Base-by-base conservation (phyloP, 2,329 filamentous ascomycete species). In the Fusarium sp. region DNA sequence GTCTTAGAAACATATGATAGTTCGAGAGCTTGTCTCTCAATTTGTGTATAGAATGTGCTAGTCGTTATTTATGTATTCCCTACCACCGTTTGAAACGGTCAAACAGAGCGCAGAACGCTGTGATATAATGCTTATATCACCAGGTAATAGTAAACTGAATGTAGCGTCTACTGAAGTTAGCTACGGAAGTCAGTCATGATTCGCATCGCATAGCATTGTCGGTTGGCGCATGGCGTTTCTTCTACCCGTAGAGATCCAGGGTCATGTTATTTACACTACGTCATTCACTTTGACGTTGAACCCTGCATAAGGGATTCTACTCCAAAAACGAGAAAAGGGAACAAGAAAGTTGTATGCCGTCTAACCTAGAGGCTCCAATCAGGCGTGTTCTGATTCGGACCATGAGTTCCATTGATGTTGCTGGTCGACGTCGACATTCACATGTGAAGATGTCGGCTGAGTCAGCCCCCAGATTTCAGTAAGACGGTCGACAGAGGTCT, bases 381-480 rank as follows among this genome's bases (percentile, higher is more conserved):
- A 35, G 15, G 20, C 23, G 18, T 15, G n/a, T 54, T 40, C 14
- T 17, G 37, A 49, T 37, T 40, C 18, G 30, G 26, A 38, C 38
- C 56, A 17, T 18, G 17, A 41, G 15, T 52, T 40, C 52, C 40
- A 45, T 41, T 45, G 14, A 13, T 6, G 46, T 32, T 11, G 23
- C 10, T 17, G 38, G 11, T 7, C 30, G 30, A 30, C 30, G 30
- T 30, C 30, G 30, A 30, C 30, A 38, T 60, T 70, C 27, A 40
- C 69, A 71, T 64, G 69, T 71, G 69, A 71, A 71, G 58, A 13
- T 23, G 13, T 14, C 10, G 40, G 68, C 40, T 69, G 49, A 69
- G 35, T 71, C 57, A 71, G 63, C 63, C 48, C 37, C 44, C 57
- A 68, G 56, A 11, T 37, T 30, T 46, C 50, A 52, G 17, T 33